These are phyloP conservation scores for Globisporangium orthogonon DNA, from an alignment of 352 stramenopile genomes.

Conservation along the genomic window DNA sequence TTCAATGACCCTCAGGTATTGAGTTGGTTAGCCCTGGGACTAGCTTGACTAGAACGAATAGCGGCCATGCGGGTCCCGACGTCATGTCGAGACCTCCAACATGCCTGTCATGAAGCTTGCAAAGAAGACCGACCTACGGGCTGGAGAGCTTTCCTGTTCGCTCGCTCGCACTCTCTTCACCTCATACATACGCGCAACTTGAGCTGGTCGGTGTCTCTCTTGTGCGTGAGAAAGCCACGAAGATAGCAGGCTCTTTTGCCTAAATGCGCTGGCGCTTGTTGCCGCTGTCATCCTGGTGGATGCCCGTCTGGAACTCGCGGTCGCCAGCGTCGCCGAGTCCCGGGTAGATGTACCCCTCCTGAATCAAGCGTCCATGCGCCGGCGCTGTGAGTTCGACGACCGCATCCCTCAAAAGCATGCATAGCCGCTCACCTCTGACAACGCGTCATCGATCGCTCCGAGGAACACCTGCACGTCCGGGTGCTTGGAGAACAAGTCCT, in stretches of 20 bases:
- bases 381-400: too few relatives aligned
- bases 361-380: neutral
- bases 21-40: too few relatives aligned
- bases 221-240: too few relatives aligned
- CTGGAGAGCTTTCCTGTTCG: too few relatives aligned
- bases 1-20: too few relatives aligned
- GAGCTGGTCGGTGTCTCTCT: neutral
- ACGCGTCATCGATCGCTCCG: slow-evolving; percentile 62
- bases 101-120: too few relatives aligned
- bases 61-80: too few relatives aligned
- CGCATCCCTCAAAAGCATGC: neutral
- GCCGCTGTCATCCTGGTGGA: slow-evolving; percentile 30
- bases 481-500: slow-evolving; percentile 75
- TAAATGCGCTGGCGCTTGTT: slow-evolving; percentile 65
- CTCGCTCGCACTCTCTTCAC: too few relatives aligned
- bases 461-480: slow-evolving; percentile 76
- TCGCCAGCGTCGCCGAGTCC: slow-evolving; percentile 80
- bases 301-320: slow-evolving; percentile 75
- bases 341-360: slow-evolving; percentile 79
- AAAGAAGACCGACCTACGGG: too few relatives aligned
- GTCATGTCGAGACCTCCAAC: too few relatives aligned
- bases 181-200: too few relatives aligned
- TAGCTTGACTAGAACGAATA: too few relatives aligned
- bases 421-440: slow-evolving; percentile 47
- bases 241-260: neutral